Conservation (phyloP, 768 basidiomycete genomes). For the Lactarius indigo region DNA sequence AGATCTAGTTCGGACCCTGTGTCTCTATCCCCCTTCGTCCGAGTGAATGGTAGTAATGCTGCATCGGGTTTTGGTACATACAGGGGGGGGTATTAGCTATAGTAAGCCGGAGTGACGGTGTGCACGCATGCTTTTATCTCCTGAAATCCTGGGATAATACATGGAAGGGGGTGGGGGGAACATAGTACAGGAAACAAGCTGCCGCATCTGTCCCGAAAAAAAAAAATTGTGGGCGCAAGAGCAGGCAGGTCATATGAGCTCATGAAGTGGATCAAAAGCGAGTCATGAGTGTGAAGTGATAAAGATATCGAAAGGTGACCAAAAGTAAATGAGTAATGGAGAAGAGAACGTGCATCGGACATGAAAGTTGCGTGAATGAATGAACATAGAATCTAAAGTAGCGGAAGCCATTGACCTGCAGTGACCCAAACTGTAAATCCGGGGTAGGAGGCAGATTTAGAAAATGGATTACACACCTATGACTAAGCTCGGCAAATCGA, state of each 20-base stretch:
- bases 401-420: constrained; percentile 82
- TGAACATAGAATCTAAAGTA: constrained; percentile 45
- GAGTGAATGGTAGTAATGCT: neutral
- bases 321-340: neutral
- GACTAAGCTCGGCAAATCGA: constrained; percentile 84
- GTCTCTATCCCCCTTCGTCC: neutral
- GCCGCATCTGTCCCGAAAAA: neutral
- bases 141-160: neutral
- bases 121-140: constrained; percentile 8
- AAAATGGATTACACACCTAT: constrained; percentile 53
- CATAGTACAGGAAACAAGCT: constrained; percentile 3
- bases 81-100: neutral
- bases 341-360: neutral
- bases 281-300: constrained; percentile 9
- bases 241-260: neutral
- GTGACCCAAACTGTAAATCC: neutral
- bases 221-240: neutral
- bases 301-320: constrained; percentile 15
- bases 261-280: neutral
- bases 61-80: neutral
- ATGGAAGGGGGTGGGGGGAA: neutral
- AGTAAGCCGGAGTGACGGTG: neutral
- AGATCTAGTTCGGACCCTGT: neutral
- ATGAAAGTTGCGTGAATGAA: neutral
- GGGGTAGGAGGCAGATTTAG: neutral